A percentile compares a stretch with the other conserved stretches of the same genome.
Conservation (phyloP, 2,329 filamentous ascomycete species). For the Diaporthe batatas region DNA sequence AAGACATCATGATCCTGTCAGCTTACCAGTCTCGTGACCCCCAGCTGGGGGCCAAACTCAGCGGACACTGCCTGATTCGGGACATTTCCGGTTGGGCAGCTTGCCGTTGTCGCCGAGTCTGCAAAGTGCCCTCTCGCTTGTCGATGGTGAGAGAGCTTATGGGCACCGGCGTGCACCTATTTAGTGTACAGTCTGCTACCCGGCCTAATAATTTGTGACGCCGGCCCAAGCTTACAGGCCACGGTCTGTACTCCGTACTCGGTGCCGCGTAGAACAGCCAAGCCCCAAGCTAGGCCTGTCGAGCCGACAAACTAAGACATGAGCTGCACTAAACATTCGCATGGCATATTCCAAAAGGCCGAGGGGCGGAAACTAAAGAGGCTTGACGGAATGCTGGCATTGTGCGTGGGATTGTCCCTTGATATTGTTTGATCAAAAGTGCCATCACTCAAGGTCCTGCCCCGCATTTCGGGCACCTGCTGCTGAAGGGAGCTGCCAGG, state of each 20-base stretch:
- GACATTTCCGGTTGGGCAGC: background rate
- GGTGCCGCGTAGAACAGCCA: background rate
- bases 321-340: background rate
- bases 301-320: background rate
- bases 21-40: background rate
- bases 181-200: background rate
- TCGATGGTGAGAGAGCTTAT: background rate
- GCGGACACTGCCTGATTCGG: background rate
- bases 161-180: too few relatives aligned
- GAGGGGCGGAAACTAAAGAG: background rate
- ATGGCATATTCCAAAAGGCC: background rate
- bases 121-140: background rate
- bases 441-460: background rate
- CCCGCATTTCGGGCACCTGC: conserved; percentile 14
- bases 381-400: conserved; percentile 6
- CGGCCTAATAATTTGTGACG: too few relatives aligned
- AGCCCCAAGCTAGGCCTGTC: background rate
- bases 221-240: background rate
- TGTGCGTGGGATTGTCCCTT: conserved; percentile 12
- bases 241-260: too few relatives aligned
- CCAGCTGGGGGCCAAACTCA: background rate
- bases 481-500: background rate
- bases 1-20: background rate
- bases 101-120: background rate
- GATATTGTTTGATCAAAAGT: conserved; percentile 33